Conservation (phyloP, 192 early-diverging fungal species). For the Borealophlyctis nickersoniae region DNA sequence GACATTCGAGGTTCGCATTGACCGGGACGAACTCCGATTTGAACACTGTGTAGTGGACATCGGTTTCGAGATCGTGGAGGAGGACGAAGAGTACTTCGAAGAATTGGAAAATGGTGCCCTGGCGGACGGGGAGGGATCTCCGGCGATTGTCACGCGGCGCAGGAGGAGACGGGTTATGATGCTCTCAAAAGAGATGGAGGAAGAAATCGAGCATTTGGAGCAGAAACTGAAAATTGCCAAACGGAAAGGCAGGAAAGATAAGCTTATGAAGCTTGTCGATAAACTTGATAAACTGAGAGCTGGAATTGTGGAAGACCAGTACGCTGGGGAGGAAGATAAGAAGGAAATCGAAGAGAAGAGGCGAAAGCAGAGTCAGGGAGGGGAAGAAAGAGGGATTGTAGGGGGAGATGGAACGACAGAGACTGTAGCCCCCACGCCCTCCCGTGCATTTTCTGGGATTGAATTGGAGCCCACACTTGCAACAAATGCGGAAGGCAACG, state of each 20-base stretch:
- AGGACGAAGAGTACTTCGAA: conserved; percentile 51
- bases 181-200: conserved; percentile 74
- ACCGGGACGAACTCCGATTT: conserved; percentile 68
- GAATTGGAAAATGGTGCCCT: background rate
- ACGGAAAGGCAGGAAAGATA: conserved; percentile 83
- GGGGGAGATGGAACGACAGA: background rate
- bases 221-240: conserved; percentile 97
- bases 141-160: conserved; percentile 9
- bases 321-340: conserved; percentile 4
- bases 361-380: background rate
- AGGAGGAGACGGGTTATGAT: conserved; percentile 33
- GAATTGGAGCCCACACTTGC: no score
- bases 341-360: background rate
- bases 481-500: background rate
- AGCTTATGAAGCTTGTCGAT: conserved; percentile 75
- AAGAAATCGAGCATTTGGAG: conserved; percentile 93
- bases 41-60: conserved; percentile 54
- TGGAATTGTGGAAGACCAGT: conserved; percentile 41
- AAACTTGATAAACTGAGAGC: conserved; percentile 72
- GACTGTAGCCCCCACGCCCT: no score
- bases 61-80: conserved; percentile 59
- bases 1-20: conserved; percentile 72
- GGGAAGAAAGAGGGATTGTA: background rate
- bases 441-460: no score
- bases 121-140: conserved; percentile 1